phyloP scores from a whole-genome alignment of 1,284 basidiomycete species.

The Trichosporon sp. region DNA sequence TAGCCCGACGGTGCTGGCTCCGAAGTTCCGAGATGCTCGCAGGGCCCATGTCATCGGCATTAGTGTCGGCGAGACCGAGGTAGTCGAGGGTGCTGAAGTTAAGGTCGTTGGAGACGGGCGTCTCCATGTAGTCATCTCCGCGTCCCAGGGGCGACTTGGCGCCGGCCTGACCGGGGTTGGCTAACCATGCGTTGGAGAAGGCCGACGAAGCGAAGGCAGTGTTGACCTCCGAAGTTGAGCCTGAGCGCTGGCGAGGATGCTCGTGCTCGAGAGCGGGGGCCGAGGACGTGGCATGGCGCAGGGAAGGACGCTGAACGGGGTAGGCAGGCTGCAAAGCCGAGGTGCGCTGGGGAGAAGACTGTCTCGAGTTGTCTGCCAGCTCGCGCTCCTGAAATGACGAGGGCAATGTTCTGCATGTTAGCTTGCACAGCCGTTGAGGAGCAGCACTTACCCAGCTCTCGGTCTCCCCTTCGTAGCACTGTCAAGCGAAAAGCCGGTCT shows the following conservation, averaged over 20 bases:
- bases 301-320: constrained; percentile 44
- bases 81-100: constrained; percentile 92
- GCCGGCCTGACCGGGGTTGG: constrained; percentile 50
- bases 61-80: constrained; percentile 68
- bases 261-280: constrained; percentile 56
- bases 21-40: constrained; percentile 79
- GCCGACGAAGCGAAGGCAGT: constrained; percentile 81
- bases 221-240: constrained; percentile 73
- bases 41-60: constrained; percentile 53
- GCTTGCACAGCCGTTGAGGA: neutral
- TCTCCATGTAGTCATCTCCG: constrained; percentile 58
- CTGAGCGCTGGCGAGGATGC: constrained; percentile 77
- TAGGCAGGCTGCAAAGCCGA: constrained; percentile 42
- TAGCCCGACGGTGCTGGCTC: constrained; percentile 79
- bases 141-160: constrained; percentile 34
- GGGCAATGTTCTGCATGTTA: constrained; percentile 41
- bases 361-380: neutral
- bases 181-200: constrained; percentile 81
- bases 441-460: constrained; percentile 44
- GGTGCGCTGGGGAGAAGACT: constrained; percentile 24
- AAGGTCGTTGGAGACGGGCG: constrained; percentile 61
- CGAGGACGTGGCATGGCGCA: constrained; percentile 69
- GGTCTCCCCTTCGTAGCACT: constrained; percentile 43
- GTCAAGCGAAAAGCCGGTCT: constrained; percentile 55
- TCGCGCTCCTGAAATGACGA: constrained; percentile 41